These are phyloP conservation scores for Petunia hybrid DNA, from an alignment of 305 asterid species.

Conservation along the genomic window DNA sequence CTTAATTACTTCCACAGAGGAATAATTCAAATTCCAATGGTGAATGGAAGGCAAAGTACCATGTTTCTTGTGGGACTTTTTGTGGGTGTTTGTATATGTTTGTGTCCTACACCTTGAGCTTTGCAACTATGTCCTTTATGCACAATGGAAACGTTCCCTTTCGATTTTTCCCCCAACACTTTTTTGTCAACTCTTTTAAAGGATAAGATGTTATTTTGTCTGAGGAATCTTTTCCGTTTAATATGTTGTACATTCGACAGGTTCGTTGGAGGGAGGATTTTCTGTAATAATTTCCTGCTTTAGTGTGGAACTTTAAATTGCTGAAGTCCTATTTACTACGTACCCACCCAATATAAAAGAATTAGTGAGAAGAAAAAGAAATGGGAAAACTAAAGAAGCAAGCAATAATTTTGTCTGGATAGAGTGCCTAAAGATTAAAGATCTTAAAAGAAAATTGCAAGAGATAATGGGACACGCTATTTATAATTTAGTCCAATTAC, in stretches of 20 bases:
- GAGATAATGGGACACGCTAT: too few relatives aligned
- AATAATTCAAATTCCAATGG: conserved; percentile 16
- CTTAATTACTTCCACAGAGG: neutral
- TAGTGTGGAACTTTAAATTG: neutral
- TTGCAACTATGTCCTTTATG: neutral
- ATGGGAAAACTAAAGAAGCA: too few relatives aligned
- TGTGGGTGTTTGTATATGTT: neutral
- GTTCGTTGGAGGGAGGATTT: conserved; percentile 24
- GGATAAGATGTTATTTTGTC: conserved; percentile 1
- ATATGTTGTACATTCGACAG: neutral
- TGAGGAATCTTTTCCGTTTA: conserved; percentile 12
- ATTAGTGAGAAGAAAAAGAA: too few relatives aligned
- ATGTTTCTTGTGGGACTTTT: conserved; percentile 19
- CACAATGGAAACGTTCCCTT: neutral
- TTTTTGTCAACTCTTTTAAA: conserved; percentile 22
- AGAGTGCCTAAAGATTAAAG: too few relatives aligned
- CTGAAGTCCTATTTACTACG: neutral
- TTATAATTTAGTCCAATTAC: too few relatives aligned
- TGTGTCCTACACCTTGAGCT: neutral
- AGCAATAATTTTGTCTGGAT: too few relatives aligned
- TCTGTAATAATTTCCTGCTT: neutral
- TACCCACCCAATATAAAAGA: too few relatives aligned
- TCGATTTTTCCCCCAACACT: neutral
- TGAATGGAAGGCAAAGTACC: conserved; percentile 25
- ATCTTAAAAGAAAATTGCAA: too few relatives aligned